Percentiles rank a stretch among this genome's conserved stretches.
phyloP scores from a whole-genome alignment of 177 flowering plant species.

The Tripterygium wilfordii region DNA sequence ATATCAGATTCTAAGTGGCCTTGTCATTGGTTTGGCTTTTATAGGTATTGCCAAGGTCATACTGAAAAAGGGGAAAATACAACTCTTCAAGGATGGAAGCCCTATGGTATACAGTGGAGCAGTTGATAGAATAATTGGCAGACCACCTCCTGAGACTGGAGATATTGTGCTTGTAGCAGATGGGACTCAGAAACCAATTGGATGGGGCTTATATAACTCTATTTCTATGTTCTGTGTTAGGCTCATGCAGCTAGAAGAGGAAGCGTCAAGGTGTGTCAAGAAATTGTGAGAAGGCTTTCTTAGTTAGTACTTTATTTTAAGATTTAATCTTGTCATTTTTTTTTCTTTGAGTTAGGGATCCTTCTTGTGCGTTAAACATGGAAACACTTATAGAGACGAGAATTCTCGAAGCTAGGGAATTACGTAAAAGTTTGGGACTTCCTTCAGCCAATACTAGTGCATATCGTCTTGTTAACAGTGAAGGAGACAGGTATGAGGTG shows the following conservation, averaged over 20 bases:
- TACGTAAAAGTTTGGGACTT: conserved; percentile 64
- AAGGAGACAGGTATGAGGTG: conserved; percentile 73
- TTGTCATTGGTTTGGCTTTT: conserved; percentile 5
- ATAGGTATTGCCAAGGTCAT: conserved; percentile 88
- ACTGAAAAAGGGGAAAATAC: conserved; percentile 88
- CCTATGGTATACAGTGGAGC: conserved; percentile 99
- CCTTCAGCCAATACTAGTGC: conserved; percentile 81
- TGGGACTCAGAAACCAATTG: conserved; percentile 88
- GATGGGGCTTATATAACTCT: conserved; percentile 94
- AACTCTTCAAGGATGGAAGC: conserved; percentile 83
- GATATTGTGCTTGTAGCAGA: conserved; percentile 88
- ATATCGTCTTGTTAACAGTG: conserved; percentile 90
- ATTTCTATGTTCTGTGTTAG: conserved; percentile 94
- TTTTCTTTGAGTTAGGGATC: conserved; percentile 43
- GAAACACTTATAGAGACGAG: conserved; percentile 69
- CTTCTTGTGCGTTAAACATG: conserved; percentile 68
- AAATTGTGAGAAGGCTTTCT: not conserved
- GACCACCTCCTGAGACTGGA: conserved; percentile 91
- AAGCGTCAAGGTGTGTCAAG: conserved; percentile 47
- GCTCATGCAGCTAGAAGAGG: conserved; percentile 94
- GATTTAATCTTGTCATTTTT: not conserved
- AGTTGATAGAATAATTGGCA: conserved; percentile 86
- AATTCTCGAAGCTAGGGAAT: conserved; percentile 55
- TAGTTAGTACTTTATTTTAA: not conserved
- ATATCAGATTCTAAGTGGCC: not conserved